Evolutionary conservation across 2,329 filamentous ascomycete species (phyloP), one percentile per base, ranked within the genome.

Genomic region (Trichoderma koningii): DNA sequence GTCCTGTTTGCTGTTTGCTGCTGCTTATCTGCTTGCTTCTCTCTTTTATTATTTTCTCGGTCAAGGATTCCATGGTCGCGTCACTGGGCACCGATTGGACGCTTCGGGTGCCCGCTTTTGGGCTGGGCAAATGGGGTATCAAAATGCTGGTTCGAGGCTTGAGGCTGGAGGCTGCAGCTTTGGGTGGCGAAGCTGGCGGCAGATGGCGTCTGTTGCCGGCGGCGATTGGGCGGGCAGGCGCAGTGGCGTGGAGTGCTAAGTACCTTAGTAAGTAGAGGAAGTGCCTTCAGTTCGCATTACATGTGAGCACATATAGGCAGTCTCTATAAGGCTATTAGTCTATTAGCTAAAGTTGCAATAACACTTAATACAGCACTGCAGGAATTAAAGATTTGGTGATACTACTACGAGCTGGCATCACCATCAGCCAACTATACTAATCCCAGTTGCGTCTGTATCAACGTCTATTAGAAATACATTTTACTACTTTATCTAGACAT

Each of bases 381-480:
- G n/a, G n/a, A n/a, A n/a, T n/a, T n/a, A 1, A 38, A 38, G 34
- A 14, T 14, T 38, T 14, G 34, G 34, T 14, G 34, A 38, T 38
- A 14, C 12, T 38, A 2, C 7, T 34, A 2, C 7, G 3, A 34
- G 12, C 34, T 38, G 4, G 12, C 34, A 38, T 14, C 34, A 3
- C 34, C 9, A 3, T 14, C 12, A 38, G 10, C 14, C 1, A 38
- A 14, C 1, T 5, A 38, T 5, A 12, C 19, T 23, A 44, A 21
- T 26, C 21, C 7, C 15, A 7, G 5, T 60, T 30, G 45, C 50
- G 63, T 51, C 52, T 48, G 56, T 71, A 70, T 74, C 74, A 73
- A 71, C 72, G 70, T 79, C 76, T 79, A 78, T 77, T 79, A 79
- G 42, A 70, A 78, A 73, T 78, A 79, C 76, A 79, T 70, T 74